Percentiles rank a stretch among this genome's conserved stretches.
These are phyloP conservation scores for Tubosaeta sp. DNA, from an alignment of 768 basidiomycete genomes.

Conservation along the genomic window DNA sequence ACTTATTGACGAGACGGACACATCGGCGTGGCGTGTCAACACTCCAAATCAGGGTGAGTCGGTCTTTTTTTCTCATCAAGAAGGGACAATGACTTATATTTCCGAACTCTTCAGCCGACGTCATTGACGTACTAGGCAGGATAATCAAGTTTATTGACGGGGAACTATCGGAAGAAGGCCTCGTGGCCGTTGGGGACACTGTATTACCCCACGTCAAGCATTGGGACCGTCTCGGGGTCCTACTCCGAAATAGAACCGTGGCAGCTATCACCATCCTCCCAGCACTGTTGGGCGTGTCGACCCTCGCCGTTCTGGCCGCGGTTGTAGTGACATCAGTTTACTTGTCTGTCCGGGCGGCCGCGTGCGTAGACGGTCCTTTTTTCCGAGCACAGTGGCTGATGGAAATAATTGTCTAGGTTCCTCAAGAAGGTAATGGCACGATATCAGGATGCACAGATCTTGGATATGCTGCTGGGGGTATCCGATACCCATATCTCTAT, in stretches of 20 bases:
- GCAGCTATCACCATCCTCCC: conserved; percentile 8
- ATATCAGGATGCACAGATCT: background rate
- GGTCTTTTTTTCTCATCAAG: background rate
- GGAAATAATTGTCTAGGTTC: background rate
- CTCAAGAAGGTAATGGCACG: background rate
- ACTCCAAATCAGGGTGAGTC: conserved; percentile 17
- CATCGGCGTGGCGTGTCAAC: conserved; percentile 9
- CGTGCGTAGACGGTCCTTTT: conserved; percentile 6
- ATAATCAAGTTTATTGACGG: conserved; percentile 17
- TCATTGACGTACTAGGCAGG: conserved; percentile 15
- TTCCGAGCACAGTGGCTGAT: background rate
- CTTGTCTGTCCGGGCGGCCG: background rate
- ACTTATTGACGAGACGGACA: conserved; percentile 14
- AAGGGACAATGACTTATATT: background rate
- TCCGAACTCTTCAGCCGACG: conserved; percentile 5
- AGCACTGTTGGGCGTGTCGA: conserved; percentile 16
- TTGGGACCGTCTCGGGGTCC: conserved; percentile 12
- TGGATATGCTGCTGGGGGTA: background rate
- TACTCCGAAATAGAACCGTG: conserved; percentile 4
- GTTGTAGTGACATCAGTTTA: conserved; percentile 6
- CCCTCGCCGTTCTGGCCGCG: conserved; percentile 10
- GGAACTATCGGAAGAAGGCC: conserved; percentile 14
- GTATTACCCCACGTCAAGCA: conserved; percentile 18
- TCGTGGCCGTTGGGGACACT: conserved; percentile 14
- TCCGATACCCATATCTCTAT: too few relatives aligned